phyloP scores from a whole-genome alignment of 345 rosid species.

The Aurinia saxatilis region DNA sequence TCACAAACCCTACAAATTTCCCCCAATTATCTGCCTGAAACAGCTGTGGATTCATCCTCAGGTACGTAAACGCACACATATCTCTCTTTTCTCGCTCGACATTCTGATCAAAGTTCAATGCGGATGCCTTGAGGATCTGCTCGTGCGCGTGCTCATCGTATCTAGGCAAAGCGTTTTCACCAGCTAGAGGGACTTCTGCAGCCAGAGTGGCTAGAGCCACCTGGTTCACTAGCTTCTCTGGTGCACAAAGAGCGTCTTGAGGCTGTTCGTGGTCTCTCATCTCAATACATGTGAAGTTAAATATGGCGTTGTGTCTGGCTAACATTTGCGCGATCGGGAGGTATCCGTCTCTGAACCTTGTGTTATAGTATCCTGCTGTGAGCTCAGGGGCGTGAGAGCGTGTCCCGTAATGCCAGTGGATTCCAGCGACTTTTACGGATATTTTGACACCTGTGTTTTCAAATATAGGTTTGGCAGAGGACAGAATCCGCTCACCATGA shows the following conservation, averaged over 20 bases:
- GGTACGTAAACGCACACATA: conserved; percentile 97
- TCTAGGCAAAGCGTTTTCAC: conserved; percentile 89
- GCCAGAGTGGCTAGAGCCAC: conserved; percentile 66
- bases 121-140: conserved; percentile 64
- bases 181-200: conserved; percentile 73
- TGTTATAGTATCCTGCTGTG: conserved; percentile 95
- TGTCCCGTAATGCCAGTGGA: conserved; percentile 96
- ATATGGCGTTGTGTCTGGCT: conserved; percentile 75
- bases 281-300: conserved; percentile 94
- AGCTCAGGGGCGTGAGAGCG: conserved; percentile 98
- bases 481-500: conserved; percentile 73
- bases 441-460: conserved; percentile 50
- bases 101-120: conserved; percentile 42
- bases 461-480: conserved; percentile 53
- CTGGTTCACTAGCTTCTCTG: conserved; percentile 90
- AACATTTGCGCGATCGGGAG: conserved; percentile 90
- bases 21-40: conserved; percentile 85
- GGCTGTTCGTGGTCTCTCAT: conserved; percentile 99
- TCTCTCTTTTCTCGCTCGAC: conserved; percentile 30
- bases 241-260: conserved; percentile 86
- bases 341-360: conserved; percentile 80
- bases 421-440: conserved; percentile 88
- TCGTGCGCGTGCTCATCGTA: conserved; percentile 68
- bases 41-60: conserved; percentile 82
- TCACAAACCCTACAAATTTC: conserved; percentile 73